Percentiles rank a stretch among this genome's conserved stretches.
phyloP scores from a whole-genome alignment of 2,329 filamentous ascomycete species.

The Mycosphaerella sp. region DNA sequence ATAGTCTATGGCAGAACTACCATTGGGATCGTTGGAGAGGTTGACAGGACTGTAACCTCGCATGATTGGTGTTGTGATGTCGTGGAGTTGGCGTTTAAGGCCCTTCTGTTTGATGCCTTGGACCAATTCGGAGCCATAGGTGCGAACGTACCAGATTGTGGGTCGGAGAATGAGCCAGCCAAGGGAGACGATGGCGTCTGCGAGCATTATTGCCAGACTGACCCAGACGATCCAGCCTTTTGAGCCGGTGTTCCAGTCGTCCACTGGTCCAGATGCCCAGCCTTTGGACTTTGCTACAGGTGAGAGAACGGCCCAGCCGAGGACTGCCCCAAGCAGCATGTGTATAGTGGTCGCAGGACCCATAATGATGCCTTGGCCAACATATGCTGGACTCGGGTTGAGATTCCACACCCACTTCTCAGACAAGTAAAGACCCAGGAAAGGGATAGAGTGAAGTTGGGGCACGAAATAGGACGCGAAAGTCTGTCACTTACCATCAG shows the following conservation, averaged over 20 bases:
- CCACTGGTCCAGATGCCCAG: constrained; percentile 83
- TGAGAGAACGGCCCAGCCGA: constrained; percentile 88
- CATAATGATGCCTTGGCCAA: constrained; percentile 98
- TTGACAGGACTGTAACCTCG: constrained; percentile 38
- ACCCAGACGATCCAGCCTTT: constrained; percentile 99
- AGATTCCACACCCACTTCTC: constrained; percentile 87
- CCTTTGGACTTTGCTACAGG: constrained; percentile 77
- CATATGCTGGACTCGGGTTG: constrained; percentile 94
- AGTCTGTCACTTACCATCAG: constrained; percentile 51
- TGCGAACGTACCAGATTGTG: constrained; percentile 44
- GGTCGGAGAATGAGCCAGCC: constrained; percentile 68
- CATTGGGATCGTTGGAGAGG: constrained; percentile 17
- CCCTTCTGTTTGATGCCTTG: constrained; percentile 27
- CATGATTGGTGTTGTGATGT: constrained; percentile 31
- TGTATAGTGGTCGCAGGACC: constrained; percentile 89
- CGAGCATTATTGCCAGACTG: constrained; percentile 92
- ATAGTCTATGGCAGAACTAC: constrained; percentile 1
- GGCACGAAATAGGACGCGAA: constrained; percentile 87
- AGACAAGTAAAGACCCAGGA: constrained; percentile 71
- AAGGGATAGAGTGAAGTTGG: constrained; percentile 72
- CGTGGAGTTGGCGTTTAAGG: constrained; percentile 30
- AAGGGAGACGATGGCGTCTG: constrained; percentile 83
- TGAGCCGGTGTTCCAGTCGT: constrained; percentile 85
- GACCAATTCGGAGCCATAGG: constrained; percentile 34
- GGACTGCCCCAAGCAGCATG: constrained; percentile 82